These are phyloP conservation scores for Eragrostis nindensis DNA, from an alignment of 176 grass and related monocot species.

Conservation along the genomic window DNA sequence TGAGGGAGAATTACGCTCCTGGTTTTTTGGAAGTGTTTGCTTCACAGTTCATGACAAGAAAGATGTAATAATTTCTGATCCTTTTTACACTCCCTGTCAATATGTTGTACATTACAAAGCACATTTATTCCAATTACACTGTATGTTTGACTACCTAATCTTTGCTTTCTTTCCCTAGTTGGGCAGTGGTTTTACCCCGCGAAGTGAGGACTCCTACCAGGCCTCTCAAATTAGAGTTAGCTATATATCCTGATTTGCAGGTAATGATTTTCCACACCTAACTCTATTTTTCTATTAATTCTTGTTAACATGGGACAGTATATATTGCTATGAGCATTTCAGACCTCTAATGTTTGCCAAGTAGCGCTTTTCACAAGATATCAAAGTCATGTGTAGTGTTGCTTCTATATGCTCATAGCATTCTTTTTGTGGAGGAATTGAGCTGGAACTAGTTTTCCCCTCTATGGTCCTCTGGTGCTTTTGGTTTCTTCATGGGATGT, in stretches of 20 bases:
- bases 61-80: constrained; percentile 54
- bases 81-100: not conserved
- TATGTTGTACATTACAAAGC: not conserved
- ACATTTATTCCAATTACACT: too few species aligned
- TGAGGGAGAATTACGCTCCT: constrained; percentile 86
- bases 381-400: not conserved
- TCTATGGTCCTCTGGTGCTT: not conserved
- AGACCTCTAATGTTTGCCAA: constrained; percentile 1
- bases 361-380: not conserved
- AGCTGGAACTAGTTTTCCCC: not conserved
- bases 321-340: not conserved
- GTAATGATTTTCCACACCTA: constrained; percentile 36
- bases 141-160: constrained; percentile 26
- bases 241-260: constrained; percentile 80
- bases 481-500: constrained; percentile 1
- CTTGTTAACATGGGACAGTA: constrained; percentile 22
- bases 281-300: not conserved
- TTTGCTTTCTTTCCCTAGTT: constrained; percentile 51
- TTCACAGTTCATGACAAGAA: constrained; percentile 81
- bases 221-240: constrained; percentile 73
- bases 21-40: constrained; percentile 88
- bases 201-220: constrained; percentile 57
- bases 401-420: not conserved
- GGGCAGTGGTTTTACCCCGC: constrained; percentile 80
- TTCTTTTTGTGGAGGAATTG: not conserved